Percentiles rank a stretch among this genome's conserved stretches.
Conservation (phyloP, 129 eudicot genomes). For the carrot (Daucus carota) region DH1_v3.0 NC_030382.2:39650501-39651000, state of each 20-base stretch:
- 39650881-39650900: not conserved
- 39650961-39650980: not conserved
- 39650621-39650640: constrained; percentile 91
- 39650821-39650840: not conserved
- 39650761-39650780: constrained; percentile 67
- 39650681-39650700: constrained; percentile 72
- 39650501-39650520: not conserved
- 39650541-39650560: not conserved
- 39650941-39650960: not conserved
- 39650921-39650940: not conserved
- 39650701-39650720: constrained; percentile 76
- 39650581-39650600: constrained; percentile 95
- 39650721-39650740: constrained; percentile 87
- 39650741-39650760: constrained; percentile 89
- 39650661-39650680: constrained; percentile 63
- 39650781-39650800: not conserved
- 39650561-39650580: constrained; percentile 29
- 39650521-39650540: not conserved
- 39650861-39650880: not conserved
- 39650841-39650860: not conserved
- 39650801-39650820: not conserved
- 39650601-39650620: constrained; percentile 92
- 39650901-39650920: not conserved
- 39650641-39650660: constrained; percentile 62
- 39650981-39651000: not conserved